Evolutionary conservation across 2,329 filamentous ascomycete species (phyloP).

Genomic region (Beauveria medogensis): DNA sequence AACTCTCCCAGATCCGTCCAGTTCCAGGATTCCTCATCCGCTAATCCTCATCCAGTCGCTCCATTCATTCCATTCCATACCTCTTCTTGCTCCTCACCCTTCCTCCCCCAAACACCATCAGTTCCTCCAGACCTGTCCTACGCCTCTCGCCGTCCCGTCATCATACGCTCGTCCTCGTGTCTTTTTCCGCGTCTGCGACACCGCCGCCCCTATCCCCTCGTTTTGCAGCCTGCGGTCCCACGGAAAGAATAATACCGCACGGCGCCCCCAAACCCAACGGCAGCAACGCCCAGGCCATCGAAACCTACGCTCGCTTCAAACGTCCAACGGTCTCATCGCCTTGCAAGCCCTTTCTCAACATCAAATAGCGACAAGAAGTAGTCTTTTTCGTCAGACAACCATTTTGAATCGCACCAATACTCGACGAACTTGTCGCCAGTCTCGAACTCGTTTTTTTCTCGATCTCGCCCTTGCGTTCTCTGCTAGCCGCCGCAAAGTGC

Average conservation of each 20-base stretch:
- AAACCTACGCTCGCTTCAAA: background rate
- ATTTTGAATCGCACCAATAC: background rate
- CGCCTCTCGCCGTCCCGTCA: background rate
- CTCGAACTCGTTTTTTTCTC: background rate
- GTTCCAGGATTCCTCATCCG: constrained; percentile 7
- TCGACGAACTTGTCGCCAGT: background rate
- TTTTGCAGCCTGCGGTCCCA: background rate
- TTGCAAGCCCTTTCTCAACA: background rate
- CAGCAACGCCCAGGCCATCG: background rate
- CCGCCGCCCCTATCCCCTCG: background rate
- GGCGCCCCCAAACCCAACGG: background rate
- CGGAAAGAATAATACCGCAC: constrained; percentile 2
- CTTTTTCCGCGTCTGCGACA: background rate
- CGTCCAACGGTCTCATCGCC: background rate
- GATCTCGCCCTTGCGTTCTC: background rate
- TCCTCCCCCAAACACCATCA: background rate
- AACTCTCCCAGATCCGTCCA: background rate
- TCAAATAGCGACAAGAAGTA: background rate
- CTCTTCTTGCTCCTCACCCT: background rate
- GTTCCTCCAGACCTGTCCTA: background rate
- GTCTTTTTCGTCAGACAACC: background rate
- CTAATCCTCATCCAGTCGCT: background rate
- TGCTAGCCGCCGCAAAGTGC: background rate
- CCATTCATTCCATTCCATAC: background rate
- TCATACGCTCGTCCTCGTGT: background rate